Percentiles rank a stretch among this genome's conserved stretches.
These are phyloP conservation scores for Tieghemiomyces parasiticus DNA, from an alignment of 192 early-diverging fungal genomes.

Conservation along the genomic window DNA sequence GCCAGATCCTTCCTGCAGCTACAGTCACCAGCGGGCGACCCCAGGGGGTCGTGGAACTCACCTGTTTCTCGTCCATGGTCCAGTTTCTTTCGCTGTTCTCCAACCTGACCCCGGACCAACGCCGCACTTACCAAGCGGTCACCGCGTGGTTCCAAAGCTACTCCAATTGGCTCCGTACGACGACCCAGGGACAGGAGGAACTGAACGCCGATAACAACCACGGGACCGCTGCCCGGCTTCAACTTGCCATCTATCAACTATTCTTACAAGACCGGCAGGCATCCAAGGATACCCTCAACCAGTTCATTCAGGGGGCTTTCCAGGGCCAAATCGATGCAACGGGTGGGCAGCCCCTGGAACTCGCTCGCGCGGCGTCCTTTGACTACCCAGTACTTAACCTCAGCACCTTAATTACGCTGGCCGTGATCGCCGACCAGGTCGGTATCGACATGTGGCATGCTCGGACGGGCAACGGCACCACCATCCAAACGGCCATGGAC, in stretches of 20 bases:
- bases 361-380: neutral
- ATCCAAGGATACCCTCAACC: neutral
- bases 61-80: neutral
- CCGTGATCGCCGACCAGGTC: neutral
- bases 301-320: neutral
- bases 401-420: neutral
- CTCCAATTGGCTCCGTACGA: neutral
- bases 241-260: neutral
- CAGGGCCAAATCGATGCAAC: neutral
- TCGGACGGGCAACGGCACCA: neutral
- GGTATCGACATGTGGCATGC: neutral
- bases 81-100: neutral
- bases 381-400: slow-evolving; percentile 2
- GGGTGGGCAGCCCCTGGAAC: neutral
- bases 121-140: neutral
- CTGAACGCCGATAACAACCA: neutral
- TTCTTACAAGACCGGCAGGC: neutral
- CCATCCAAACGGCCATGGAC: neutral
- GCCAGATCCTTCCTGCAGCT: neutral
- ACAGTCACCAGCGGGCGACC: neutral
- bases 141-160: neutral
- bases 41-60: neutral
- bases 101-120: neutral
- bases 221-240: neutral
- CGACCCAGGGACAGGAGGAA: neutral